Evolutionary conservation across 257 asterid genomes (phyloP).

Genomic region (Voacanga thouarsii): DNA sequence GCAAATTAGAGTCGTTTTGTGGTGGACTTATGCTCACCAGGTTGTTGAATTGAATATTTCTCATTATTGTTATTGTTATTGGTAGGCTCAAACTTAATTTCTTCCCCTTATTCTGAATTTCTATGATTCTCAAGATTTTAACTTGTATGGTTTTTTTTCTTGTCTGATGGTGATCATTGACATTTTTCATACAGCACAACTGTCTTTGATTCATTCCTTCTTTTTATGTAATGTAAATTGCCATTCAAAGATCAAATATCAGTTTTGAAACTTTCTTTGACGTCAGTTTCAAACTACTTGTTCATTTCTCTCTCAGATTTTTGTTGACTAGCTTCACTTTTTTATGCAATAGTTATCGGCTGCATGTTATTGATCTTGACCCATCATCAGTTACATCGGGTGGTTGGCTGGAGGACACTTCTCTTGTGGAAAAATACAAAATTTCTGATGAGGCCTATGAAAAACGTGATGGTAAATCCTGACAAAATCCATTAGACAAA

Average conservation of each 20-base stretch:
- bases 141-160: neutral
- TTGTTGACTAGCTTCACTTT: neutral
- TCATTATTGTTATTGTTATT: neutral
- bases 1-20: neutral
- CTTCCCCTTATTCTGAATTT: neutral
- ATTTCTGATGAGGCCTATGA: constrained; percentile 90
- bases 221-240: neutral
- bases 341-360: constrained; percentile 51
- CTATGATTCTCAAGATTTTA: neutral
- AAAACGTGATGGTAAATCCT: constrained; percentile 67
- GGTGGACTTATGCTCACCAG: neutral
- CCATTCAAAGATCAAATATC: neutral
- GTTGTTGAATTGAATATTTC: neutral
- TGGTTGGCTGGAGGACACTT: constrained; percentile 97
- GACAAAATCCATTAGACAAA: constrained; percentile 3
- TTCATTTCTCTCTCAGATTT: neutral
- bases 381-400: constrained; percentile 94
- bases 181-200: neutral
- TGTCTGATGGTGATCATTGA: neutral
- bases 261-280: neutral
- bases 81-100: neutral
- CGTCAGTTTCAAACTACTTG: neutral
- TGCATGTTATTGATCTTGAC: constrained; percentile 82
- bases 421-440: constrained; percentile 91
- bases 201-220: neutral